A percentile compares a stretch with the other conserved stretches of the same genome.
These are phyloP conservation scores for Populus simonii DNA, from an alignment of 345 rosid genomes.

Conservation along the genomic window DNA sequence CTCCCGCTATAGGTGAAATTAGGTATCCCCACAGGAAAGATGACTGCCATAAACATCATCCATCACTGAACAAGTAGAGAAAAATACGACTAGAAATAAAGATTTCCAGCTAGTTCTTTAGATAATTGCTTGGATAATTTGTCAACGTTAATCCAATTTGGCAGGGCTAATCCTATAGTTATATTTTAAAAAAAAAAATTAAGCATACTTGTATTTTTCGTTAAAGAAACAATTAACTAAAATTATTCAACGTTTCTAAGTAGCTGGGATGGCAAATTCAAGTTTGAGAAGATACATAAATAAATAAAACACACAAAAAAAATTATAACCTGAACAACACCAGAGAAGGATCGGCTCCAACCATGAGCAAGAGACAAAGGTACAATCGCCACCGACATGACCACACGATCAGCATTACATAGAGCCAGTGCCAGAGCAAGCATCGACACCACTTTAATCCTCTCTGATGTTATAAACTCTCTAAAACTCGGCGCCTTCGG, in stretches of 20 bases:
- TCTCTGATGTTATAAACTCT: constrained; percentile 92
- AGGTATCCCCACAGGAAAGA: constrained; percentile 96
- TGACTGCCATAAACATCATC: constrained; percentile 54
- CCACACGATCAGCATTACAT: constrained; percentile 86
- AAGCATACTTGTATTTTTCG: not conserved
- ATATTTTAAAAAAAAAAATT: not conserved
- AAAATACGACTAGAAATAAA: not conserved
- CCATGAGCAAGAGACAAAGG: constrained; percentile 80
- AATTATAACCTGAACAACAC: constrained; percentile 77
- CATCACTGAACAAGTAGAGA: constrained; percentile 14
- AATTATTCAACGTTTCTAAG: not conserved
- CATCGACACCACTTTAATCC: constrained; percentile 90
- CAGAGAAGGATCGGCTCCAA: constrained; percentile 96
- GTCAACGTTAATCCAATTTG: not conserved
- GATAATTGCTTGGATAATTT: not conserved
- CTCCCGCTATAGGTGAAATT: constrained; percentile 87
- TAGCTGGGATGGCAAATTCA: not conserved
- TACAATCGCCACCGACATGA: constrained; percentile 93
- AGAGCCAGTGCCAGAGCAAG: constrained; percentile 80
- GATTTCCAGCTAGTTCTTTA: no score
- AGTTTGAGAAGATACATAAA: not conserved
- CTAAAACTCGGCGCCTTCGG: constrained; percentile 43
- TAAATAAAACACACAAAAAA: not conserved
- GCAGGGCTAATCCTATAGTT: not conserved
- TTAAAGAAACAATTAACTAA: not conserved